Conservation (phyloP, 2,329 filamentous ascomycete species). For the Coniochaeta ligniaria region DNA sequence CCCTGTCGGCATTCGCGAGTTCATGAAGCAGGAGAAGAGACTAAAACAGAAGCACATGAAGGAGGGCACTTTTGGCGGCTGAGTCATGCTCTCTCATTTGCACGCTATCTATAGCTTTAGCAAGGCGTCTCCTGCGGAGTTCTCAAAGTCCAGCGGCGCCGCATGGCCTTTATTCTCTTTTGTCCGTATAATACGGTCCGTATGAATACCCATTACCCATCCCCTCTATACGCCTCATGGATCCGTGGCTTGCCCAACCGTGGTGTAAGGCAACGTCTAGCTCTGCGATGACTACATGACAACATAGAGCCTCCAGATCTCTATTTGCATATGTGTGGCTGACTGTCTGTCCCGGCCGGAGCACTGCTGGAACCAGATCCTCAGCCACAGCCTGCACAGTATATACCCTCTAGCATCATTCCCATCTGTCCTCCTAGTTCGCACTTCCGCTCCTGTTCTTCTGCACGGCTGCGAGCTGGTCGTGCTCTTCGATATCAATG, state of each 20-base stretch:
- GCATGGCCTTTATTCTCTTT: background rate
- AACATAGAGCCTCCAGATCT: background rate
- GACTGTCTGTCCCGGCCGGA: background rate
- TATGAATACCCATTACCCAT: background rate
- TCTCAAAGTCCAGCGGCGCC: background rate
- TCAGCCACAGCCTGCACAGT: background rate
- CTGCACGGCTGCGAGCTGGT: slow-evolving; percentile 54
- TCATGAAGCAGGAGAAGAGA: slow-evolving; percentile 95
- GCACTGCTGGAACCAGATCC: background rate
- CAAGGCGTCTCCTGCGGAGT: background rate
- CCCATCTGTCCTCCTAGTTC: background rate
- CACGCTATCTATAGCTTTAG: background rate
- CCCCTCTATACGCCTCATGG: background rate
- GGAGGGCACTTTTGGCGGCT: slow-evolving; percentile 43
- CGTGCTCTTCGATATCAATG: slow-evolving; percentile 87
- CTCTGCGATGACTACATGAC: background rate
- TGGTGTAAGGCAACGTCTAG: background rate
- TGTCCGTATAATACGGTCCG: background rate
- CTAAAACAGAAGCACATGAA: slow-evolving; percentile 67
- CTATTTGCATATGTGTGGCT: background rate
- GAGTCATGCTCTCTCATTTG: slow-evolving; percentile 5
- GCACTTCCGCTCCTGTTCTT: slow-evolving; percentile 13
- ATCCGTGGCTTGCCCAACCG: background rate
- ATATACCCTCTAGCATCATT: background rate
- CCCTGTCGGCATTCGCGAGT: slow-evolving; percentile 88